phyloP scores from a whole-genome alignment of 2,329 filamentous ascomycete species.

The Epichloe gansuensis region DNA sequence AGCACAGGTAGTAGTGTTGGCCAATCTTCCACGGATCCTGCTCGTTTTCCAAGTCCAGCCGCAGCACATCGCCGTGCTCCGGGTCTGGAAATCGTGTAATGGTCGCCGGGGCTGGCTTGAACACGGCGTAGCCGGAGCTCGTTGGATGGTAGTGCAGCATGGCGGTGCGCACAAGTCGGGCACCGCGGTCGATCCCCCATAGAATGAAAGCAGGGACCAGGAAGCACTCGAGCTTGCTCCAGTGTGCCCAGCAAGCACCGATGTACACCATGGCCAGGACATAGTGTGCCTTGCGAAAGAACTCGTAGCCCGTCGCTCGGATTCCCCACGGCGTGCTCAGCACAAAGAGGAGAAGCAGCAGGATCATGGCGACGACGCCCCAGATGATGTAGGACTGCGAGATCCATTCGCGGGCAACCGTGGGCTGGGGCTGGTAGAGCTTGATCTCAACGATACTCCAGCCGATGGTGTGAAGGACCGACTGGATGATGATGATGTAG shows the following conservation, averaged over 20 bases:
- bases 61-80: conserved; percentile 47
- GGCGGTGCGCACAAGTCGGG: conserved; percentile 43
- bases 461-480: conserved; percentile 53
- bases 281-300: conserved; percentile 64
- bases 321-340: conserved; percentile 47
- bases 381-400: conserved; percentile 57
- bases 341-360: conserved; percentile 48
- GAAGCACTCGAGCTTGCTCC: conserved; percentile 54
- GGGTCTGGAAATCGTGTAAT: conserved; percentile 37
- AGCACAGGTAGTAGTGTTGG: conserved; percentile 61
- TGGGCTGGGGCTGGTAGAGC: conserved; percentile 61
- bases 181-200: conserved; percentile 50
- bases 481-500: conserved; percentile 58
- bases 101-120: conserved; percentile 37
- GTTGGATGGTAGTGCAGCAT: conserved; percentile 46
- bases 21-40: conserved; percentile 52
- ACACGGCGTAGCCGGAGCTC: conserved; percentile 28
- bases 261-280: conserved; percentile 62
- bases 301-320: conserved; percentile 57
- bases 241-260: conserved; percentile 65
- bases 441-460: conserved; percentile 55
- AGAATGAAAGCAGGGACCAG: conserved; percentile 52
- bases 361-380: conserved; percentile 54
- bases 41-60: conserved; percentile 51
- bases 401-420: conserved; percentile 42